Evolutionary conservation across 306 rosid genomes (phyloP).

Genomic region (Begonia fuchsioides): DNA sequence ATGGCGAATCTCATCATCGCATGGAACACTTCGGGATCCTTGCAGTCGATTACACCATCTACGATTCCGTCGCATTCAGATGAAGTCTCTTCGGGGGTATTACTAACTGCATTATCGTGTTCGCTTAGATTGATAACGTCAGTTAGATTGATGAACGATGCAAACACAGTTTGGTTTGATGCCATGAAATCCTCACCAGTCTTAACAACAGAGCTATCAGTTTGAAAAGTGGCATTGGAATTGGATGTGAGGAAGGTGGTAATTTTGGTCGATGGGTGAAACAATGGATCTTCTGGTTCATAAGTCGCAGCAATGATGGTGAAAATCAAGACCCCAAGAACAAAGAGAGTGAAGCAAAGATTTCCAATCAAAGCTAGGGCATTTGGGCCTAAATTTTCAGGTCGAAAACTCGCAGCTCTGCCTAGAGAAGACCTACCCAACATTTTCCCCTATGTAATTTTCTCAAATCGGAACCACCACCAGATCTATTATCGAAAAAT

Average conservation of each 20-base stretch:
- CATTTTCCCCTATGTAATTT: constrained; percentile 12
- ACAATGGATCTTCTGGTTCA: constrained; percentile 94
- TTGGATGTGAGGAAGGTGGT: constrained; percentile 72
- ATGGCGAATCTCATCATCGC: constrained; percentile 79
- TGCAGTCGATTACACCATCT: constrained; percentile 51
- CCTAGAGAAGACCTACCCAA: constrained; percentile 46
- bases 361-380: constrained; percentile 80
- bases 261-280: constrained; percentile 88
- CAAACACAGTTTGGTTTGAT: constrained; percentile 60
- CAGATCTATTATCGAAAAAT: neutral
- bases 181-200: constrained; percentile 98
- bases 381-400: constrained; percentile 74
- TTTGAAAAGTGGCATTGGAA: constrained; percentile 90
- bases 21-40: constrained; percentile 89
- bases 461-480: too few relatives aligned
- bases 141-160: constrained; percentile 37
- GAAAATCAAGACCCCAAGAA: constrained; percentile 70
- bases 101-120: constrained; percentile 5
- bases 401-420: constrained; percentile 56
- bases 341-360: constrained; percentile 79
- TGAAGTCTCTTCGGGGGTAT: constrained; percentile 3
- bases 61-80: constrained; percentile 24
- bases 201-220: constrained; percentile 63
- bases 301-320: constrained; percentile 93
- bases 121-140: constrained; percentile 38